Percentiles rank a stretch among this genome's conserved stretches.
Conservation (phyloP, 2,329 filamentous ascomycete species). For the Monosporascus sp. region DNA sequence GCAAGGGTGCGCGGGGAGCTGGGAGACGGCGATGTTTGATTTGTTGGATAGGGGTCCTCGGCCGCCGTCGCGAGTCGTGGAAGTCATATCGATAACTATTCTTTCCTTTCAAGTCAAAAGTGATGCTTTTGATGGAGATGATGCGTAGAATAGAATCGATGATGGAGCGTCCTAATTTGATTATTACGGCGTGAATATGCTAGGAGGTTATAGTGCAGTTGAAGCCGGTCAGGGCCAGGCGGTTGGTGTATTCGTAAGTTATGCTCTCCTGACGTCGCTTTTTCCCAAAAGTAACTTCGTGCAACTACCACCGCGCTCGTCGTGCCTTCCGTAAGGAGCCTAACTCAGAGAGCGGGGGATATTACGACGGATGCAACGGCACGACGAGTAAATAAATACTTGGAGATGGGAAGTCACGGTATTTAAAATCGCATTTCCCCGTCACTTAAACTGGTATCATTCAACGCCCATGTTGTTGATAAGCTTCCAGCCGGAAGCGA, state of each 20-base stretch:
- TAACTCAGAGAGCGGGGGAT: not conserved
- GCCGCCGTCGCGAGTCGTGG: not conserved
- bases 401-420: not conserved
- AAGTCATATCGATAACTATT: not conserved
- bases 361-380: not conserved
- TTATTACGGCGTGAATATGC: not conserved
- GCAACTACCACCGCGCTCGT: too few species aligned
- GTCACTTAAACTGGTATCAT: not conserved
- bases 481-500: not conserved
- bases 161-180: too few species aligned
- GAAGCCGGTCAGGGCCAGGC: too few species aligned
- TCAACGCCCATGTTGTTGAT: not conserved
- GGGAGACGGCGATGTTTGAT: conserved; percentile 16
- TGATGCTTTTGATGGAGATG: conserved; percentile 3
- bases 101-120: conserved; percentile 5
- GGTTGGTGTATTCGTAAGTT: too few species aligned
- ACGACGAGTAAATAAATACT: not conserved
- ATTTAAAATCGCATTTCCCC: not conserved
- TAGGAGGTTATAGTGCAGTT: not conserved
- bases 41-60: conserved; percentile 21
- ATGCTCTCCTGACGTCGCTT: not conserved
- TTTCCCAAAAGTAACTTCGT: not conserved
- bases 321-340: not conserved
- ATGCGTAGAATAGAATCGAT: not conserved
- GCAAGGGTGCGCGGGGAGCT: conserved; percentile 17